Percentiles rank a stretch among this genome's conserved stretches.
phyloP scores from a whole-genome alignment of 805 yeast genomes.

The Candida orba region DNA sequence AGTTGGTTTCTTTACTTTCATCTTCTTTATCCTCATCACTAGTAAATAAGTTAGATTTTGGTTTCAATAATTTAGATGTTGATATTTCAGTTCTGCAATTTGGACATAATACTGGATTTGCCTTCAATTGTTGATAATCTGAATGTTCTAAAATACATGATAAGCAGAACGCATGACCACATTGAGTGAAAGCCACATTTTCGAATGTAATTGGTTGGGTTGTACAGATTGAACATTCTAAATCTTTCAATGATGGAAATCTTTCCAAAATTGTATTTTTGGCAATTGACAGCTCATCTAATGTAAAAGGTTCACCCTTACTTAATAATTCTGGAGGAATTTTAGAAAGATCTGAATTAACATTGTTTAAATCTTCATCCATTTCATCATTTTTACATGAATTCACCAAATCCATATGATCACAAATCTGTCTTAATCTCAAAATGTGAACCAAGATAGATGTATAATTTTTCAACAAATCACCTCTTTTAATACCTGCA shows the following conservation, averaged over 20 bases:
- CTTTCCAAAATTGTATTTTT: conserved; percentile 24
- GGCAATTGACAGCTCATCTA: conserved; percentile 11
- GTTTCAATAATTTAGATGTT: conserved; percentile 34
- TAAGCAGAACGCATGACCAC: conserved; percentile 77
- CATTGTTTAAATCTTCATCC: conserved; percentile 35
- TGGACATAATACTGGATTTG: conserved; percentile 56
- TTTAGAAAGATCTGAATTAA: conserved; percentile 4
- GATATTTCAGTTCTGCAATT: conserved; percentile 60
- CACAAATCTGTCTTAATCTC: conserved; percentile 81
- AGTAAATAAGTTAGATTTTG: conserved; percentile 13
- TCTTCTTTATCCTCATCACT: conserved; percentile 20
- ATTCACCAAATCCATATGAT: conserved; percentile 66
- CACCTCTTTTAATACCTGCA: conserved; percentile 56
- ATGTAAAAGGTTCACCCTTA: conserved; percentile 3
- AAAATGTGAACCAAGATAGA: conserved; percentile 77
- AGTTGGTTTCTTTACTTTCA: conserved; percentile 1
- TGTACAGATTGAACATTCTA: conserved; percentile 85
- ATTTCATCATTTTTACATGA: conserved; percentile 38
- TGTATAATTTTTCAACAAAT: conserved; percentile 63
- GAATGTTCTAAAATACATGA: conserved; percentile 69
- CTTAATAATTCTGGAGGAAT: conserved; percentile 17
- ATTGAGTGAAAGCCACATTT: conserved; percentile 54
- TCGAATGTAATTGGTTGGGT: conserved; percentile 53
- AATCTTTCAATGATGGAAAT: conserved; percentile 31
- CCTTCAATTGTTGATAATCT: conserved; percentile 49